Base-by-base conservation (phyloP, 2,329 filamentous ascomycete genomes). In the Sarocladium kiliense region DNA sequence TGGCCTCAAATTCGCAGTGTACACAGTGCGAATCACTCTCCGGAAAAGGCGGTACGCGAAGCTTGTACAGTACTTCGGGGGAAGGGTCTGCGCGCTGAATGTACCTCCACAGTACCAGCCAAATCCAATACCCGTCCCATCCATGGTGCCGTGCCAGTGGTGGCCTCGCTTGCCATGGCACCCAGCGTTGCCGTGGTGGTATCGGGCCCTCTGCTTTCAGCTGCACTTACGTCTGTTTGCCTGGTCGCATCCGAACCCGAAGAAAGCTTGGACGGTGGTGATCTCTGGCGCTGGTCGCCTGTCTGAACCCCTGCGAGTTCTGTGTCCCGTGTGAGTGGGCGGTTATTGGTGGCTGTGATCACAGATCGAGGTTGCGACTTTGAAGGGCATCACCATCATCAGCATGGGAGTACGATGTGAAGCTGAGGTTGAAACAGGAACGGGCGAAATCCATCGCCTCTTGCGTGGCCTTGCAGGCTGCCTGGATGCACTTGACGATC, bases 81-180 rank as follows among this genome's bases (percentile, higher is more conserved):
- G 61, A 64, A 62, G 61, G 63, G 63, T 60, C 62, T 63, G 63
- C 60, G 61, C 60, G 59, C 54, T 55, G 49, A 59, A 61, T 63
- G 70, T 73, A 70, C 65, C 68, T 63, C 60, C 70, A 73, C 71
- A 72, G 71, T 72, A 72, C 68, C 67, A 56, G 62, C 55, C 58
- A 62, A 61, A 59, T 60, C n/a, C 30, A 23, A 51, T 16, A 21
- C n/a, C 30, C 47, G 9, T 44, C 39, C 26, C 18, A 23, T 36
- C 18, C 26, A 23, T 25, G 30, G 25, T 32, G 23, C 36, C 36
- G n/a, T 39, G 36, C 36, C 36, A 39, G 44, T 32, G 19, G 27
- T 34, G 47, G 47, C 47, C 36, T 51, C 47, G 47, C 47, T 51
- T 51, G 18, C 47, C 30, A 25, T 25, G 21, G 44, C 23, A 47